Evolutionary conservation across 2,329 filamentous ascomycete genomes (phyloP).

Genomic region (Fusarium agapanthi): DNA sequence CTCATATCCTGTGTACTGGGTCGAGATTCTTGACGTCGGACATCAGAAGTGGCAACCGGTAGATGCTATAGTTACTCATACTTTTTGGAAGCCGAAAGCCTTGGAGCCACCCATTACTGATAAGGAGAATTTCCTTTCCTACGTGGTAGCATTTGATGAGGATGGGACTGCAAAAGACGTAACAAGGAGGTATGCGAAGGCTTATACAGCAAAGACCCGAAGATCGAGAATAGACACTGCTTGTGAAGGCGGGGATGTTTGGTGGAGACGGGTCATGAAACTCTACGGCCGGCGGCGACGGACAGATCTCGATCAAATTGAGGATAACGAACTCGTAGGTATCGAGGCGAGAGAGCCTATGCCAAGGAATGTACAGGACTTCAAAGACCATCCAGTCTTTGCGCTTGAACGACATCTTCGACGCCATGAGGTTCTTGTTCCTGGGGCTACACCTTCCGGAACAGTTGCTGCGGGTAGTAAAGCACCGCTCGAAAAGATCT

Average conservation of each 20-base stretch:
- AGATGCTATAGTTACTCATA: conserved; percentile 83
- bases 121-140: conserved; percentile 77
- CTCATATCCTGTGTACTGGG: conserved; percentile 87
- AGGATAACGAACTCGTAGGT: conserved; percentile 78
- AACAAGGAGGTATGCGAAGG: conserved; percentile 86
- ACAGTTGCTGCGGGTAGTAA: conserved; percentile 76
- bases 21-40: conserved; percentile 86
- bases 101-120: conserved; percentile 87
- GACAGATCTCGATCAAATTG: conserved; percentile 81
- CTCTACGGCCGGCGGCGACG: conserved; percentile 53
- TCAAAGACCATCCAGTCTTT: conserved; percentile 85
- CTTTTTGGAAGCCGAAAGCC: conserved; percentile 75
- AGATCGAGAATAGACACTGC: conserved; percentile 77
- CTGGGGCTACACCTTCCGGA: conserved; percentile 74
- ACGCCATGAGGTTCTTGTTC: conserved; percentile 82
- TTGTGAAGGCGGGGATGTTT: conserved; percentile 57
- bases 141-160: conserved; percentile 85
- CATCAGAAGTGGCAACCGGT: conserved; percentile 92
- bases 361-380: conserved; percentile 86
- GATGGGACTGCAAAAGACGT: conserved; percentile 84
- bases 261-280: conserved; percentile 64
- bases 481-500: conserved; percentile 77
- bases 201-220: conserved; percentile 89
- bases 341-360: conserved; percentile 81
- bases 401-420: conserved; percentile 87